Base-by-base conservation (phyloP, 2,329 filamentous ascomycete species). In the Pseudopithomyces chartarum region DNA sequence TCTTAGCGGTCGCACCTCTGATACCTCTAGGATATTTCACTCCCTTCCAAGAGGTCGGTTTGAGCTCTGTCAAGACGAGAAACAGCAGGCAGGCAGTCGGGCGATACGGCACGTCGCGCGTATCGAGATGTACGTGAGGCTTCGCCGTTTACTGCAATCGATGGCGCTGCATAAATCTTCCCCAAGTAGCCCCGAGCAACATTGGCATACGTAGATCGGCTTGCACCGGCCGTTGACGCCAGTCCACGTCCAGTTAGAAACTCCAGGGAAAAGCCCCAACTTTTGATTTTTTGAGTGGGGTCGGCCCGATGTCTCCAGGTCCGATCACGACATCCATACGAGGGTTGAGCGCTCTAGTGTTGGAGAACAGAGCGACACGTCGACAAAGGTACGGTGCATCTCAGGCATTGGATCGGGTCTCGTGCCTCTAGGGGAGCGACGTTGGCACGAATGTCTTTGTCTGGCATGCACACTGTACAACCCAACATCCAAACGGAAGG, bases 101-200 rank as follows among this genome's bases (percentile, higher is more conserved):
- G 54, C 48, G 48, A 56, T 40, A 56, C 54, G 54, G 54, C 19
- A 29, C 13, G 42, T 52, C 48, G 43, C 38, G n/a, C 19, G 42
- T 47, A 36, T 43, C 38, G 23, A 34, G 20, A 43, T 40, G 29
- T 6, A 10, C 47, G n/a, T 58, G 5, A 29, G 26, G 26, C 26
- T 29, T 29, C 26, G 8, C 26, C 26, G 26, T 59, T 54, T 29
- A 19, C 33, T 43, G 20, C 23, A 26, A 26, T 46, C 20, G 15
- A 33, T 29, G 19, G 45, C 22, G 22, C 61, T 51, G 64, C 52
- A 65, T 61, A 44, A 36, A 49, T 38, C 36, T 62, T 44, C 60
- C 57, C 52, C 51, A 56, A 56, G 53, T 57, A n/a, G 61, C 60
- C 57, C 52, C 51, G 55, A 56, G 53, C 58, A n/a, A 60, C 44